Evolutionary conservation across 129 eudicot genomes (phyloP), one percentile per base, ranked within the genome.

Genomic region (Smallanthus sonchifolius): DNA sequence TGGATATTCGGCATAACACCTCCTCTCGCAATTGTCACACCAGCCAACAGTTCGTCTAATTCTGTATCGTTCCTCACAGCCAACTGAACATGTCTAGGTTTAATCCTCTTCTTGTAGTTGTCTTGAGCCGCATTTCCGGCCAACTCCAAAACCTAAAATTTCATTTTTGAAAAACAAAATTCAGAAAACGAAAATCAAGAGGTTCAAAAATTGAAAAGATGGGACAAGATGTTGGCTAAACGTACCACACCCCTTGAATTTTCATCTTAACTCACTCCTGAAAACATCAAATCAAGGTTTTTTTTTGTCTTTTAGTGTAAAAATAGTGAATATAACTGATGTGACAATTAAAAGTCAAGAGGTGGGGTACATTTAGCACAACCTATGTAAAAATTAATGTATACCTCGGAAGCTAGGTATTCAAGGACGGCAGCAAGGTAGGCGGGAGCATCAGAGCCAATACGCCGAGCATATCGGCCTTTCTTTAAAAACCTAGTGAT

Each of bases 1-100:
- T 24, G 30, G 30, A 75, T 75, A 17, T 75, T 66, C 30, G 80
- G 80, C 6, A 76, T 38, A 14, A 76, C 80, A 37, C 80, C 80
- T 0, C 82, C 85, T 16, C 67, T 76, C 0, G 85, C 82, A 60
- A 82, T 82, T 0, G 82, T 82, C 0, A 76, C 82, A 24, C 72
- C 72, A 13, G 56, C 39, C n/a, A 67, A 47, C 37, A 67, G 1
- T n/a, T 67, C 43, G 14, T 56, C 72, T 60, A 82, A 4, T 54
- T 82, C 85, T 0, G 72, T 24, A 17, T 82, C 82, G 43, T 82
- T 82, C 55, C 82, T 70, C 34, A 82, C 77, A 0, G 85, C 85
- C 78, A 82, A 16, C 32, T 16, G 79, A 38, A 82, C 68, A 32
- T 82, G 85, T 45, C 85, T 70, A 15, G 85, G 85, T 14, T 56